Base-by-base conservation (phyloP, 495 filamentous ascomycete species). In the Hypoxylon fragiforme region DNA sequence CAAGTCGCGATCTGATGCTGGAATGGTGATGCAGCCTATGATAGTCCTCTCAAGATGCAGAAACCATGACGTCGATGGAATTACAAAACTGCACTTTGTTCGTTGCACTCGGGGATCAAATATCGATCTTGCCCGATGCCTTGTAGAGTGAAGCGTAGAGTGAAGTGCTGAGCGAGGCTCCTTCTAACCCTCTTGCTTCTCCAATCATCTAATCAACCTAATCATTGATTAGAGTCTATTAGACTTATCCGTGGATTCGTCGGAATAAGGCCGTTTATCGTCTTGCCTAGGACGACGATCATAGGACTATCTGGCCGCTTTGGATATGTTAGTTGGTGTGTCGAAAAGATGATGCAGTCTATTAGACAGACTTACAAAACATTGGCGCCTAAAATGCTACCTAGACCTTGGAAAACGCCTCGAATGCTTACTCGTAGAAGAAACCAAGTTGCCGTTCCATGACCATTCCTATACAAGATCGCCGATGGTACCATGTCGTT, bases 231-330 rank as follows among this genome's bases (percentile, higher is more conserved):
- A n/a, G n/a, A n/a, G n/a, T n/a, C n/a, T n/a, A n/a, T n/a, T n/a
- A n/a, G n/a, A n/a, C n/a, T n/a, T n/a, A n/a, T n/a, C n/a, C n/a
- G n/a, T n/a, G n/a, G n/a, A n/a, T n/a, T n/a, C n/a, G n/a, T n/a
- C n/a, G n/a, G n/a, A n/a, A n/a, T 47, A 24, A 44, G 58, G 58
- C 52, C 41, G 51, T 62, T 62, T 62, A 62, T 16, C 58, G 58
- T 62, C 58, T 16, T 62, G 52, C 58, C 58, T 45, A 62, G 58
- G 58, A 62, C 58, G 58, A 56, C 15, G 42, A 42, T 32, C 42
- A 37, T 48, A 24, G 26, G 30, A 55, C 20, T 48, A 37, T 20
- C 36, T 26, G 31, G 13, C 20, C 26, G 39, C 28, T 35, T 26
- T 8, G 0, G 22, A 16, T 3, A n/a, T 7, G 24, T 54, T 47